Percentiles rank a stretch among this genome's conserved stretches.
phyloP scores from a whole-genome alignment of 2,329 filamentous ascomycete genomes.

The Alternaria brassicae region DNA sequence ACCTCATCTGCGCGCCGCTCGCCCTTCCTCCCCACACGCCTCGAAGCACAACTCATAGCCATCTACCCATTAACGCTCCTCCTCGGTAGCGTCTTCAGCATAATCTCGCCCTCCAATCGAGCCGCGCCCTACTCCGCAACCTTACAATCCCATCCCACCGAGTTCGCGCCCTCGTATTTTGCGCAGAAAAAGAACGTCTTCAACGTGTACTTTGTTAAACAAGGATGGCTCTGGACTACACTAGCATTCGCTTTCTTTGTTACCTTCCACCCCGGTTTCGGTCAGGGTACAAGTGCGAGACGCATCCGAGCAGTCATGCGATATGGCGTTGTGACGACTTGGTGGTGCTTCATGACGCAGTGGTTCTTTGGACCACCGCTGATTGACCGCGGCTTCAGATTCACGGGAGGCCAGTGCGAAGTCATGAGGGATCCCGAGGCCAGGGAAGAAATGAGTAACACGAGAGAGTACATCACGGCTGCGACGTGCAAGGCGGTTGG shows the following conservation, averaged over 20 bases:
- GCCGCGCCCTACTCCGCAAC: slow-evolving; percentile 67
- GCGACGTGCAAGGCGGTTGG: slow-evolving; percentile 83
- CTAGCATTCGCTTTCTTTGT: slow-evolving; percentile 74
- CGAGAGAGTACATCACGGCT: slow-evolving; percentile 68
- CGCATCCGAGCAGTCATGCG: slow-evolving; percentile 68
- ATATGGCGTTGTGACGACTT: slow-evolving; percentile 74
- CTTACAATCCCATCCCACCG: slow-evolving; percentile 68
- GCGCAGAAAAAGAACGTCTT: slow-evolving; percentile 92
- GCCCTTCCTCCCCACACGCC: slow-evolving; percentile 72
- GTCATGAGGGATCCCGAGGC: slow-evolving; percentile 59
- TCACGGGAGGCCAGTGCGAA: slow-evolving; percentile 86
- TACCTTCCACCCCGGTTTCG: slow-evolving; percentile 68
- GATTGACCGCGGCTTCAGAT: slow-evolving; percentile 87
- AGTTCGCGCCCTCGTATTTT: slow-evolving; percentile 80
- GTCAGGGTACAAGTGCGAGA: slow-evolving; percentile 52
- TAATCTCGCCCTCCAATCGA: slow-evolving; percentile 74
- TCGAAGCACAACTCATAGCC: slow-evolving; percentile 69
- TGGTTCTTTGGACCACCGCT: slow-evolving; percentile 94
- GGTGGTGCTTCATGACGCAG: slow-evolving; percentile 90
- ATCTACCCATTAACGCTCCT: slow-evolving; percentile 81
- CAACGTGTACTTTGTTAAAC: slow-evolving; percentile 93
- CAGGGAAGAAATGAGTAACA: slow-evolving; percentile 55
- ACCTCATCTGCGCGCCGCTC: slow-evolving; percentile 47
- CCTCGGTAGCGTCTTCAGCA: slow-evolving; percentile 81
- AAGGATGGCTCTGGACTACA: slow-evolving; percentile 92